Evolutionary conservation across 306 rosid genomes (phyloP).

Genomic region (Sechiopsis laciniata): DNA sequence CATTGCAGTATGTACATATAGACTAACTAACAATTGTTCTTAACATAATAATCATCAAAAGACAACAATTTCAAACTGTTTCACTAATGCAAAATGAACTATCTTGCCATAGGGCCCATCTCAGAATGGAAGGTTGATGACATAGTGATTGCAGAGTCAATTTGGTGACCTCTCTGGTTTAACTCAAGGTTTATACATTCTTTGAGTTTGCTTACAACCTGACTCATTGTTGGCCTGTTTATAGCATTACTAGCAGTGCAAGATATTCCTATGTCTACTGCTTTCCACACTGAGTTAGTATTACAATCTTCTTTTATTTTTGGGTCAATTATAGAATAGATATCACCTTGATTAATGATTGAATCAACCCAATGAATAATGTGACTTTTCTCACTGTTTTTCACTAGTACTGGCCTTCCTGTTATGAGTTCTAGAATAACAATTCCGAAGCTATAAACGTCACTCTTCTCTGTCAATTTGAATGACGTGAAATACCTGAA

Average conservation of each 20-base stretch:
- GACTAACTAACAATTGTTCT: not conserved
- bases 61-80: not conserved
- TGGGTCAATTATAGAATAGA: not conserved
- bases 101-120: not conserved
- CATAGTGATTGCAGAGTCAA: not conserved
- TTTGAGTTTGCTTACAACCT: not conserved
- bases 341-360: not conserved
- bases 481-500: constrained; percentile 10
- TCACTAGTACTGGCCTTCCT: not conserved
- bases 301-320: not conserved
- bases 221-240: constrained; percentile 5
- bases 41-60: not conserved
- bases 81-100: not conserved
- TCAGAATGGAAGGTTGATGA: not conserved
- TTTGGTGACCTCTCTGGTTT: not conserved
- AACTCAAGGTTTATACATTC: not conserved
- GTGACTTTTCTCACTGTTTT: not conserved
- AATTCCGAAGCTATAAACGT: constrained; percentile 16
- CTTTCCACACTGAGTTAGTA: not conserved
- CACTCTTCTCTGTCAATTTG: constrained; percentile 21
- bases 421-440: constrained; percentile 3
- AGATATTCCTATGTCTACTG: constrained; percentile 1
- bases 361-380: constrained; percentile 1
- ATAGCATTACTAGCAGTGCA: not conserved
- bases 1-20: not conserved